These are phyloP conservation scores for Thalassiosira allenii DNA, from an alignment of 352 stramenopile genomes.

Conservation along the genomic window DNA sequence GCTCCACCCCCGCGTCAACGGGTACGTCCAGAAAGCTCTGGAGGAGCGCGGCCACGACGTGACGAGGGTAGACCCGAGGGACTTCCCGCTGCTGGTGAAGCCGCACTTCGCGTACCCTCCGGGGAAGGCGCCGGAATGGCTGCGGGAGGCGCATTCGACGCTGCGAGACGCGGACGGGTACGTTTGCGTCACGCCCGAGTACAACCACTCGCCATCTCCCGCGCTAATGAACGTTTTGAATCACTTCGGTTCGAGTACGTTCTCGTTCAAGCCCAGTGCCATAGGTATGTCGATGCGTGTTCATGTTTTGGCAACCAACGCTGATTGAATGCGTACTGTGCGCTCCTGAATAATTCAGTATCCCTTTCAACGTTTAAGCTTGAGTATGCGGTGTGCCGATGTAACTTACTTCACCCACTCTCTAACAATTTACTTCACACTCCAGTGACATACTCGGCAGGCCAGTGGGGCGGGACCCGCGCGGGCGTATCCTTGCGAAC, in stretches of 20 bases:
- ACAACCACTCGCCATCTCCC: slow-evolving; percentile 85
- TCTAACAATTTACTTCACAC: too few species aligned
- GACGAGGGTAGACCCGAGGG: slow-evolving; percentile 58
- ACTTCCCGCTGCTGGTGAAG: slow-evolving; percentile 69
- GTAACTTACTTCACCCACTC: too few species aligned
- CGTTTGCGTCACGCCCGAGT: slow-evolving; percentile 85
- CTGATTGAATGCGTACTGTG: too few species aligned
- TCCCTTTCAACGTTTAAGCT: too few species aligned
- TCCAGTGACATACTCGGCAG: slow-evolving; percentile 79
- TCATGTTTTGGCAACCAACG: background rate
- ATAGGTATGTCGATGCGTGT: slow-evolving; percentile 54
- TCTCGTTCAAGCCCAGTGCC: slow-evolving; percentile 81
- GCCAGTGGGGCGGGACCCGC: slow-evolving; percentile 82
- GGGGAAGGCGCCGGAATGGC: slow-evolving; percentile 55
- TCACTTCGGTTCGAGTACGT: slow-evolving; percentile 84
- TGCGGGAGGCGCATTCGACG: slow-evolving; percentile 57
- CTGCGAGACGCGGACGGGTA: slow-evolving; percentile 80
- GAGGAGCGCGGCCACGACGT: slow-evolving; percentile 60
- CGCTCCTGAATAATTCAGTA: too few species aligned
- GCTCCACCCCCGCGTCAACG: slow-evolving; percentile 57
- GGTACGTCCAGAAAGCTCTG: slow-evolving; percentile 54
- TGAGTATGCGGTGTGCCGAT: background rate
- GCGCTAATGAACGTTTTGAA: slow-evolving; percentile 83
- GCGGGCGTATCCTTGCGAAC: slow-evolving; percentile 75
- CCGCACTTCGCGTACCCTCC: slow-evolving; percentile 75